A percentile compares a stretch with the other conserved stretches of the same genome.
phyloP scores from a whole-genome alignment of 192 early-diverging fungal species.

The Thamnidium elegans region DNA sequence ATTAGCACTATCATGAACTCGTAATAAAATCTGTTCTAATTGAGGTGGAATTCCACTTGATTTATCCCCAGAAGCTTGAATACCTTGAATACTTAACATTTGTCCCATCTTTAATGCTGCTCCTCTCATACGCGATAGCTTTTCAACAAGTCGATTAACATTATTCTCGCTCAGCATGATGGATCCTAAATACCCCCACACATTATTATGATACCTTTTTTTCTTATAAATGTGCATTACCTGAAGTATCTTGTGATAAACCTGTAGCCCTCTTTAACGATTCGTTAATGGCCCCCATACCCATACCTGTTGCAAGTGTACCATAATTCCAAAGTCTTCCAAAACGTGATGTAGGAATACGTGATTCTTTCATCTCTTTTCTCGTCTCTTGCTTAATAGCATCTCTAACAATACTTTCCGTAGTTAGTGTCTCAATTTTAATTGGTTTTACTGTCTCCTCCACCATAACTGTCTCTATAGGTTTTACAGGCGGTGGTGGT shows the following conservation, averaged over 20 bases:
- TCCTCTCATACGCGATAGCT: constrained; percentile 90
- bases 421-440: neutral
- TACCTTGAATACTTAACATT: constrained; percentile 95
- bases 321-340: constrained; percentile 83
- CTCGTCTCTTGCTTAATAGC: neutral
- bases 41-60: constrained; percentile 68
- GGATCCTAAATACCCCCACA: constrained; percentile 41
- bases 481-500: neutral
- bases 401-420: neutral
- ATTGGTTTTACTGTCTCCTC: neutral
- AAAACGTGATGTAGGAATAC: constrained; percentile 76
- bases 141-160: constrained; percentile 81
- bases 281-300: constrained; percentile 68
- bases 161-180: constrained; percentile 71
- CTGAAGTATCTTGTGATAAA: constrained; percentile 31
- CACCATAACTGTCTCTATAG: neutral
- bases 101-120: constrained; percentile 97
- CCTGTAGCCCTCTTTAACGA: constrained; percentile 59
- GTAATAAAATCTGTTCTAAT: constrained; percentile 74
- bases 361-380: constrained; percentile 40
- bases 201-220: constrained; percentile 6
- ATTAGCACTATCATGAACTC: constrained; percentile 93
- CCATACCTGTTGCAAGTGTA: constrained; percentile 68
- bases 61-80: constrained; percentile 35
- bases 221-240: constrained; percentile 25